These are phyloP conservation scores for Colletotrichum sp. DNA, from an alignment of 2,329 filamentous ascomycete genomes.

Conservation along the genomic window DNA sequence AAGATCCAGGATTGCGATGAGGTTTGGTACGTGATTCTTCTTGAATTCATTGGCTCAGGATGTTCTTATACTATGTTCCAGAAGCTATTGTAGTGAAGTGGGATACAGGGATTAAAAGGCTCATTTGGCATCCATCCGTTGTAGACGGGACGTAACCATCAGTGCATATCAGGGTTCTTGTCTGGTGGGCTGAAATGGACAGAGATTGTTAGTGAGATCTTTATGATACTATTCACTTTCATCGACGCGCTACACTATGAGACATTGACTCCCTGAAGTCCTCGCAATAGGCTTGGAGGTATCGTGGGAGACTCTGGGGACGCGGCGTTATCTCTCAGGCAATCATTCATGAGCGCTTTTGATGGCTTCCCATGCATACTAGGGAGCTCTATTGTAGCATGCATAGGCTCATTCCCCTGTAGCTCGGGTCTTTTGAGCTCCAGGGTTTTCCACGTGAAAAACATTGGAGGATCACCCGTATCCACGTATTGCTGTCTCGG, in stretches of 20 bases:
- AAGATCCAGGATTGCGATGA: background rate
- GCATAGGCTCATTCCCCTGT: background rate
- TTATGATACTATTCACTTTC: accelerated
- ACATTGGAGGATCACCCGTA: background rate
- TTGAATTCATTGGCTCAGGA: background rate
- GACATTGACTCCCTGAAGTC: background rate
- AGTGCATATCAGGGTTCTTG: background rate
- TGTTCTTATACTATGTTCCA: background rate
- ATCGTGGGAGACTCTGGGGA: background rate
- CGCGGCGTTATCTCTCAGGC: background rate
- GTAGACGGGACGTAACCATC: background rate
- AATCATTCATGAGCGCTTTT: background rate
- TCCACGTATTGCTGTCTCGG: background rate
- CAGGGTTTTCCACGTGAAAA: background rate
- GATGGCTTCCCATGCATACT: background rate
- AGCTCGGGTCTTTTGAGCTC: background rate
- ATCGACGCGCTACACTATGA: background rate
- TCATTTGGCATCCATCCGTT: background rate
- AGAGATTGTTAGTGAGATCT: background rate
- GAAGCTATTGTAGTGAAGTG: background rate
- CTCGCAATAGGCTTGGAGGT: background rate
- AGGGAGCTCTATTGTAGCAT: background rate
- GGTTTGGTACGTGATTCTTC: background rate
- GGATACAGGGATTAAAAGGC: background rate
- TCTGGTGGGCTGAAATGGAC: background rate